Evolutionary conservation across 129 eudicot genomes (phyloP).

Genomic region (sunflower (Helianthus annuus)): DNA sequence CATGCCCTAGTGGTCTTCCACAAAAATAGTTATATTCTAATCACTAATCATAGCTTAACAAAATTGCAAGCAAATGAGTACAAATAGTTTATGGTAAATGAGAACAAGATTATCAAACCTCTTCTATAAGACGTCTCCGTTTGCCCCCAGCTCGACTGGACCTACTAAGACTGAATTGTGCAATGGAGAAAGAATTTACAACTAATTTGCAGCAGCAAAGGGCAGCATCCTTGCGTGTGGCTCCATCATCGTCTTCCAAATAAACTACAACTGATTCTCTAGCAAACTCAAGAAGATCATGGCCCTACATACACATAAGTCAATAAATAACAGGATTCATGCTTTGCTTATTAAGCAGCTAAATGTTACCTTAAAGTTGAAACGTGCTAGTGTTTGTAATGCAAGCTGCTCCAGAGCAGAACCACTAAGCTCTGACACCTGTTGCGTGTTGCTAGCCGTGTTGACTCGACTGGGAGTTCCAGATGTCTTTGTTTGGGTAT

Average conservation of each 20-base stretch:
- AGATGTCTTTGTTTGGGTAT: slow-evolving; percentile 55
- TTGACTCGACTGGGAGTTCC: slow-evolving; percentile 50
- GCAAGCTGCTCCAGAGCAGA: slow-evolving; percentile 94
- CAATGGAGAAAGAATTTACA: slow-evolving; percentile 61
- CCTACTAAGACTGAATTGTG: slow-evolving; percentile 61
- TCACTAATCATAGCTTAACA: slow-evolving; percentile 14
- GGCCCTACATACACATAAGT: slow-evolving; percentile 59
- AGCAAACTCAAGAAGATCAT: slow-evolving; percentile 92
- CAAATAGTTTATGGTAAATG: not conserved
- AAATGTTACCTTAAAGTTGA: slow-evolving; percentile 76
- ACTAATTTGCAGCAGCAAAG: slow-evolving; percentile 90
- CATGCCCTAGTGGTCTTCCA: slow-evolving; percentile 7
- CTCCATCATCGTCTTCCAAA: slow-evolving; percentile 94
- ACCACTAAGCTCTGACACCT: slow-evolving; percentile 72
- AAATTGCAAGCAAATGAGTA: not conserved
- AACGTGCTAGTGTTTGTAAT: slow-evolving; percentile 87
- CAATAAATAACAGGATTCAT: slow-evolving; percentile 8
- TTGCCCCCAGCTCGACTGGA: slow-evolving; percentile 83
- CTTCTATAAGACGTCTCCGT: slow-evolving; percentile 83
- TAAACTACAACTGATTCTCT: slow-evolving; percentile 77
- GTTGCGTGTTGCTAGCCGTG: slow-evolving; percentile 41
- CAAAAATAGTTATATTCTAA: slow-evolving; percentile 10
- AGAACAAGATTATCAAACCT: slow-evolving; percentile 50
- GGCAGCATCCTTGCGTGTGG: slow-evolving; percentile 93
- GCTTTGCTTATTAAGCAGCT: slow-evolving; percentile 2